Evolutionary conservation across 345 rosid species (phyloP), one percentile per base, ranked within the genome.

Genomic region (Acer campestre): DNA sequence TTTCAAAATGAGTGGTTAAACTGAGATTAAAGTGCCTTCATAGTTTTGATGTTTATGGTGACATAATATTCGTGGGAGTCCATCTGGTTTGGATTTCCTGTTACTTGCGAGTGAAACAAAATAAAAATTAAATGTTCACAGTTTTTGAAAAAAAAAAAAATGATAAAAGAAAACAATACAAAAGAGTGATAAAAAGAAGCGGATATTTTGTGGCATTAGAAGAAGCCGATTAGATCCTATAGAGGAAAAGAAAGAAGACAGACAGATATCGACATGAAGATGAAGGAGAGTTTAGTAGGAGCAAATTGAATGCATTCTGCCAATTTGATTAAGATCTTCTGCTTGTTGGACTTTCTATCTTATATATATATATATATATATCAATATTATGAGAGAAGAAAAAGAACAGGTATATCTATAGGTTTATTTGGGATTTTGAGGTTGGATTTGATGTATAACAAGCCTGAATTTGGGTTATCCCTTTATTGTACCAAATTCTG

Each of bases 1-100:
- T 6, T 61, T 55, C 67, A 63, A 46, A 65, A 20, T 35, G n/a
- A 11, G 14, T 35, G 23, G 40, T 23, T 48, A 75, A 68, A 42
- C 51, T 62, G 79, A 70, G 79, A 64, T 59, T 31, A 58, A 20
- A 69, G 67, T 70, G 66, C 79, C 51, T 13, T 63, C 4, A 40
- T 46, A 25, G 25, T 56, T 71, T 31, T 46, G 71, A 55, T 48
- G n/a, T 40, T 29, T 35, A 20, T 29, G 75, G 31, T 55, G 72
- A 55, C 56, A 55, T 63, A 23, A 11, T 51, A 49, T 7, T 53
- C 51, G 38, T 13, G 6, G 65, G 73, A 68, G 35, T 72, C 68
- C 38, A 48, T 53, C 66, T 22, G 74, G 70, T 51, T 49, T 63
- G 11, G 18, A 44, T 80, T 75, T 44, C 68, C 53, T 42, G 18